Evolutionary conservation across 345 rosid genomes (phyloP).

Genomic region (Moricandia moricandioides): DNA sequence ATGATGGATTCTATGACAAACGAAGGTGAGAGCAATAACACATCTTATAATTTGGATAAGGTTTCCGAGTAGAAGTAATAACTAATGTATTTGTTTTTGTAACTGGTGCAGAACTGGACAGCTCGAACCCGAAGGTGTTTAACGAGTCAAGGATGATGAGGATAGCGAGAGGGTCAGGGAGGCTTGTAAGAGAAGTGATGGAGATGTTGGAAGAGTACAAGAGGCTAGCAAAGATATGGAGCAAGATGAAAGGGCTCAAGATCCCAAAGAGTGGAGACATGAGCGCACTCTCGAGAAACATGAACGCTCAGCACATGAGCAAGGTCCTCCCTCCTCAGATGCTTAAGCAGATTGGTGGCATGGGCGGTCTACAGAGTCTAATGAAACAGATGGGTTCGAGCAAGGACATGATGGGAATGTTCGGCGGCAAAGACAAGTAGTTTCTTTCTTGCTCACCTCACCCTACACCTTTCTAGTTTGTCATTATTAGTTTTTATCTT

Average conservation of each 20-base stretch:
- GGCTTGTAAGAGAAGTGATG: slow-evolving; percentile 69
- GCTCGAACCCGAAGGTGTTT: slow-evolving; percentile 75
- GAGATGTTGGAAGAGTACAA: slow-evolving; percentile 94
- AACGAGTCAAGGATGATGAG: slow-evolving; percentile 73
- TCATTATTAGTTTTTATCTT: background rate
- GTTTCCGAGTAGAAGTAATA: background rate
- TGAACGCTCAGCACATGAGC: slow-evolving; percentile 92
- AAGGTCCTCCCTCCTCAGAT: slow-evolving; percentile 77
- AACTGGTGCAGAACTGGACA: slow-evolving; percentile 63
- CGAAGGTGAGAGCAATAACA: slow-evolving; percentile 34
- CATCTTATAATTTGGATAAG: background rate
- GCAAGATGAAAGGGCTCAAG: slow-evolving; percentile 88
- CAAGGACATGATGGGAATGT: slow-evolving; percentile 95
- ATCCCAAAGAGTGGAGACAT: slow-evolving; percentile 83
- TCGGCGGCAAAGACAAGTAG: slow-evolving; percentile 57
- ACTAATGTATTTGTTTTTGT: background rate
- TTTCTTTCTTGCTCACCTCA: background rate
- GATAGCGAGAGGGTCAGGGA: slow-evolving; percentile 84
- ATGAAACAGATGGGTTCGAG: slow-evolving; percentile 90
- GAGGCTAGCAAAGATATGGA: slow-evolving; percentile 79
- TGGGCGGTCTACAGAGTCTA: slow-evolving; percentile 82
- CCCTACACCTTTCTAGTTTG: background rate
- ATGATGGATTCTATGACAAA: slow-evolving; percentile 98
- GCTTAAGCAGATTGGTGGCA: slow-evolving; percentile 90
- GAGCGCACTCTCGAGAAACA: slow-evolving; percentile 77